Percentiles rank a stretch among this genome's conserved stretches.
phyloP scores from a whole-genome alignment of 2,329 filamentous ascomycete species.

The Ophiocordyceps robertsii region DNA sequence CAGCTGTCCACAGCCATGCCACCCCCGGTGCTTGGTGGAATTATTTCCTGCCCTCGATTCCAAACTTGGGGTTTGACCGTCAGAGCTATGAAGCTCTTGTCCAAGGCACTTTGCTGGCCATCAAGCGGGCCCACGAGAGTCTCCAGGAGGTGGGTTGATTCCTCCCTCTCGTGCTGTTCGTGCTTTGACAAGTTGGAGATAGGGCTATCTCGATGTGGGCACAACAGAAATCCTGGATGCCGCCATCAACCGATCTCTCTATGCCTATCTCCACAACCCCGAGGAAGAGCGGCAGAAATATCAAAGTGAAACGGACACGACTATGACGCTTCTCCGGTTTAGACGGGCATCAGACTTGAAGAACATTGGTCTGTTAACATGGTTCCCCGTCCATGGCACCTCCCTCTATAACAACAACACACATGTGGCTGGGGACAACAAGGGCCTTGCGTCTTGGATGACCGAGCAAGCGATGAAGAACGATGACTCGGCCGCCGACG shows the following conservation, averaged over 20 bases:
- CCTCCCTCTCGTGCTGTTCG: too few relatives aligned
- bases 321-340: constrained; percentile 66
- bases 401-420: constrained; percentile 88
- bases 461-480: constrained; percentile 56
- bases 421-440: constrained; percentile 82
- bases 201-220: constrained; percentile 58
- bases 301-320: constrained; percentile 35
- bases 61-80: constrained; percentile 70
- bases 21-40: constrained; percentile 90
- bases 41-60: constrained; percentile 83
- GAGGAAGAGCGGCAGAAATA: constrained; percentile 61
- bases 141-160: constrained; percentile 24
- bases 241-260: constrained; percentile 82
- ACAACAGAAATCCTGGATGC: constrained; percentile 57
- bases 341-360: constrained; percentile 59
- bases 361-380: constrained; percentile 69
- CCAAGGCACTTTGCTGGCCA: constrained; percentile 69
- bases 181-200: neutral
- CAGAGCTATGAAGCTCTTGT: constrained; percentile 85
- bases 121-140: constrained; percentile 58
- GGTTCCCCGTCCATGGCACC: constrained; percentile 87
- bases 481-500: constrained; percentile 41
- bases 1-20: constrained; percentile 84
- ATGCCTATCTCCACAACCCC: constrained; percentile 78
- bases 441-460: constrained; percentile 77